A percentile compares a stretch with the other conserved stretches of the same genome.
These are phyloP conservation scores for Globisporangium splendens DNA, from an alignment of 352 stramenopile genomes.

Conservation along the genomic window DNA sequence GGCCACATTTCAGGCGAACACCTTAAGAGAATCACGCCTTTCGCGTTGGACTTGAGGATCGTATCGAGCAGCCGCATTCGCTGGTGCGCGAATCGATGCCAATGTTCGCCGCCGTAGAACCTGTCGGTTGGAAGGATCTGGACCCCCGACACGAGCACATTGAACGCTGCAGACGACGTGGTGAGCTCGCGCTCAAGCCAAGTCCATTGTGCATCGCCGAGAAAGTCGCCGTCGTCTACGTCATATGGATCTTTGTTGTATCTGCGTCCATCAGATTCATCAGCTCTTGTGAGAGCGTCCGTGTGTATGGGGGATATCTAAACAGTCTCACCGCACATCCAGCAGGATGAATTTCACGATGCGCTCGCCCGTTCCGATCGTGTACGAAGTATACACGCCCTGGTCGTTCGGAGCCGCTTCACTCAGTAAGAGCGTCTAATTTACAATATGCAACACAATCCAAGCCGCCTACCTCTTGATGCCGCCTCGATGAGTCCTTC, in stretches of 20 bases:
- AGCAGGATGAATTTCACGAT: slow-evolving; percentile 83
- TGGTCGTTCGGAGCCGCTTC: slow-evolving; percentile 1
- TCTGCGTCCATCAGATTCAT: slow-evolving; percentile 17
- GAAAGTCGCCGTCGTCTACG: slow-evolving; percentile 53
- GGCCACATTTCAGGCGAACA: slow-evolving; percentile 9
- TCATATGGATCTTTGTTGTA: slow-evolving; percentile 78
- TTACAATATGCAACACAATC: neutral
- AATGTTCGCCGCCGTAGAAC: slow-evolving; percentile 82
- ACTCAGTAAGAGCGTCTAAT: no score
- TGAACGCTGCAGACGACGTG: slow-evolving; percentile 82
- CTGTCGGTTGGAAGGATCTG: slow-evolving; percentile 83
- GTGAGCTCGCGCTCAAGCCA: slow-evolving; percentile 83
- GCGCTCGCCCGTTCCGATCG: slow-evolving; percentile 46
- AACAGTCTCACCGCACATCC: slow-evolving; percentile 49
- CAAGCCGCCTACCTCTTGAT: slow-evolving; percentile 41
- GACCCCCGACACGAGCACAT: slow-evolving; percentile 91
- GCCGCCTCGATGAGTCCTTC: slow-evolving; percentile 57
- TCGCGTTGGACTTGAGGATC: slow-evolving; percentile 77
- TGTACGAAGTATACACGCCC: slow-evolving; percentile 82
- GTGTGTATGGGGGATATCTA: no score
- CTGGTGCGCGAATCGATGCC: slow-evolving; percentile 81
- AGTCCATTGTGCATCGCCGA: slow-evolving; percentile 73
- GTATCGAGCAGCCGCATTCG: slow-evolving; percentile 77
- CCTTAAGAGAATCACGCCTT: slow-evolving; percentile 85
- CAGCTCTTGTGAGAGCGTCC: neutral